These are phyloP conservation scores for Cystofilobasidium ferigula DNA, from an alignment of 768 basidiomycete genomes.

Conservation along the genomic window DNA sequence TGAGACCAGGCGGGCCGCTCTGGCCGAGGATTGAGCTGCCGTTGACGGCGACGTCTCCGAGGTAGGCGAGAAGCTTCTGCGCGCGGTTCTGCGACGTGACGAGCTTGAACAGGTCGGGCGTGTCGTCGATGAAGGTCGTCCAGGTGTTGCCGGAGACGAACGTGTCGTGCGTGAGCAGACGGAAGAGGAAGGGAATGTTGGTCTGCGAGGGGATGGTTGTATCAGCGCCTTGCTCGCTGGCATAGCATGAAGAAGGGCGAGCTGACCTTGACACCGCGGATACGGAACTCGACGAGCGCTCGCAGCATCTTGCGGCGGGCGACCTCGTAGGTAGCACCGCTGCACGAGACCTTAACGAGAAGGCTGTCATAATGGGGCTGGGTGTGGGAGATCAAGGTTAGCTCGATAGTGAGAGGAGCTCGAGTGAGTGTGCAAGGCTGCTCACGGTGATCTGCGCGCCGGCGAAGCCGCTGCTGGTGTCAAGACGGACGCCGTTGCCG, in stretches of 20 bases:
- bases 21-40: slow-evolving; percentile 97
- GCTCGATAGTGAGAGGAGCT: background rate
- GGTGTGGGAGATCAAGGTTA: background rate
- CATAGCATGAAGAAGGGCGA: background rate
- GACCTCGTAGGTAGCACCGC: slow-evolving; percentile 95
- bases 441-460: slow-evolving; percentile 94
- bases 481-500: slow-evolving; percentile 94
- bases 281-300: slow-evolving; percentile 98
- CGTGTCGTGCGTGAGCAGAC: slow-evolving; percentile 87
- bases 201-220: slow-evolving; percentile 47
- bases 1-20: slow-evolving; percentile 84
- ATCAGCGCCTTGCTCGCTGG: background rate
- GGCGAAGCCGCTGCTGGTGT: slow-evolving; percentile 93
- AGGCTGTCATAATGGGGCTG: slow-evolving; percentile 97
- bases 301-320: slow-evolving; percentile 98
- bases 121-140: slow-evolving; percentile 99
- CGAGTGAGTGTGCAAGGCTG: background rate
- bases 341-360: slow-evolving; percentile 89
- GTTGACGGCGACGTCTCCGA: slow-evolving; percentile 95
- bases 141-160: slow-evolving; percentile 95
- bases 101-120: slow-evolving; percentile 97
- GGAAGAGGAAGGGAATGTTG: slow-evolving; percentile 98
- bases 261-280: slow-evolving; percentile 82
- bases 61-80: slow-evolving; percentile 89
- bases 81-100: slow-evolving; percentile 97